These are phyloP conservation scores for Xylaria palmicola DNA, from an alignment of 495 filamentous ascomycete species.

Conservation along the genomic window DNA sequence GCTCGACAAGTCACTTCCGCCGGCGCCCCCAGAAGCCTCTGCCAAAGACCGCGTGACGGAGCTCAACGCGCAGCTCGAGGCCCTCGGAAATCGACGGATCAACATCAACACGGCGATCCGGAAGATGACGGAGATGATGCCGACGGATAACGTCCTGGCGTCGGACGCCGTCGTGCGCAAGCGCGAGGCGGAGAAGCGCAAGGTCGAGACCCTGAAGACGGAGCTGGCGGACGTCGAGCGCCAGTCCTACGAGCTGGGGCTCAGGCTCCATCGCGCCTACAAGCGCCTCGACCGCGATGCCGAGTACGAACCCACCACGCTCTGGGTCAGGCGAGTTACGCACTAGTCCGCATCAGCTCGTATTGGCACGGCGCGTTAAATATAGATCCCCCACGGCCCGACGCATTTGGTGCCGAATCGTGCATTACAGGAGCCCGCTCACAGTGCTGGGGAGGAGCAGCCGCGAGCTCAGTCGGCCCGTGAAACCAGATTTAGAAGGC, in stretches of 20 bases:
- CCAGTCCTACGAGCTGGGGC: constrained; percentile 81
- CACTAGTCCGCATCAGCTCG: no score
- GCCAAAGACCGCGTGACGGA: constrained; percentile 60
- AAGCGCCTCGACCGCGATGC: constrained; percentile 67
- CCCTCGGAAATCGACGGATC: constrained; percentile 61
- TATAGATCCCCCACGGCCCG: background rate
- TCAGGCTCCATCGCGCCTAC: constrained; percentile 78
- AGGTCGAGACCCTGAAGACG: constrained; percentile 63
- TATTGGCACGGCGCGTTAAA: no score
- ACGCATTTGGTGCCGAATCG: background rate
- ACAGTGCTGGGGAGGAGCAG: background rate
- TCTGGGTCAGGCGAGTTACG: constrained; percentile 79
- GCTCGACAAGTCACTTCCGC: constrained; percentile 57
- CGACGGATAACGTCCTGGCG: constrained; percentile 49
- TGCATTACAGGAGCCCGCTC: background rate
- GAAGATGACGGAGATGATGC: constrained; percentile 68
- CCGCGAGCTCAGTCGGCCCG: no score
- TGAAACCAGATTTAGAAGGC: no score
- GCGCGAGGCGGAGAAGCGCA: constrained; percentile 68
- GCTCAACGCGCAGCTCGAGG: constrained; percentile 65
- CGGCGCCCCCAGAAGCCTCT: constrained; percentile 56
- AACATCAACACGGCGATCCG: constrained; percentile 71
- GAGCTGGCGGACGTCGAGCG: constrained; percentile 78
- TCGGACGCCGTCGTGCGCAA: constrained; percentile 44
- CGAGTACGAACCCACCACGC: constrained; percentile 62